Evolutionary conservation across 805 yeast genomes (phyloP), one percentile per base, ranked within the genome.

Genomic region (Candida stauntonica): DNA sequence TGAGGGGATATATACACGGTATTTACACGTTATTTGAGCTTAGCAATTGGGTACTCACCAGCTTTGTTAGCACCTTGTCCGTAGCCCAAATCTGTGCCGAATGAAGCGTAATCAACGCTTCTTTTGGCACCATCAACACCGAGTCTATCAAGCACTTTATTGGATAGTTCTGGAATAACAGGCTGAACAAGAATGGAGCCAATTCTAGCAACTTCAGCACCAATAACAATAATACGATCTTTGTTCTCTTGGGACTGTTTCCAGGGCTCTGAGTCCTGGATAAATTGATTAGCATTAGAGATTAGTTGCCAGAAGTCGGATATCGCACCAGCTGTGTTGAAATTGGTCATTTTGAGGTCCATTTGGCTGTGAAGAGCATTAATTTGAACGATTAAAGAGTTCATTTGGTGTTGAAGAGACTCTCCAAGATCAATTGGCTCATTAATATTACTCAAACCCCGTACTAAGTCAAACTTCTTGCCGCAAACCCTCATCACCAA

Each of bases 251-350:
- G 44, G 1, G 52, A 50, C 17, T 63, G 64, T 7, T 36, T 41
- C 98, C 98, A 91, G 0, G 97, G 97, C 50, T 78, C 81, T 5
- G 77, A 62, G 1, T 60, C 64, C 53, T 86, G 95, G 46, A 88
- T 70, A 23, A 82, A 72, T 15, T 65, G 66, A 53, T 91, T 91
- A 1, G 85, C 81, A 13, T 66, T 60, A 34, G 75, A 75, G 14
- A 81, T 57, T 4, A 76, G 60, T 5, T 61, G 52, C 87, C 93
- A 80, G 58, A 87, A 64, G 13, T 65, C 63, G 33, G 68, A 68
- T 13, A 81, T 58, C 0, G 85, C 82, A 33, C 64, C 68, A 45
- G 76, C 73, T 38, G 74, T 74, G 35, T 77, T 77, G 54, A 75
- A 78, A 1, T 55, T 47, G 2, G 39, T 35, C 51, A 83, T 66